phyloP scores from a whole-genome alignment of 2,329 filamentous ascomycete genomes.

The Sarocladium oryzae region DNA sequence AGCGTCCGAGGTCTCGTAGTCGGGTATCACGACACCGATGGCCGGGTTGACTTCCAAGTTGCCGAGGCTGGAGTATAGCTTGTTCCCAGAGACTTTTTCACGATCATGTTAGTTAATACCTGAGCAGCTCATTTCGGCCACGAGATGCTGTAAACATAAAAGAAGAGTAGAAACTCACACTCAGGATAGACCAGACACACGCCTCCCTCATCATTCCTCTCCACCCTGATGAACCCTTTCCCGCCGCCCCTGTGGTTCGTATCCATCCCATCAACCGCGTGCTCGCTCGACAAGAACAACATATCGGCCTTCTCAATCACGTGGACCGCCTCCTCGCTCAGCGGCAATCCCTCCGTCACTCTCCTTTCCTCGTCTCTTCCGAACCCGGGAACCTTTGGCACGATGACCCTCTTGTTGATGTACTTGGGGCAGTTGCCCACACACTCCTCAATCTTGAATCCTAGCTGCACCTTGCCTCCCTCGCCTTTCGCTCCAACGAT shows the following conservation, averaged over 20 bases:
- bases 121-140: no score
- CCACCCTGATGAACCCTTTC: constrained; percentile 5
- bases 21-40: constrained; percentile 65
- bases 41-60: constrained; percentile 63
- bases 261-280: constrained; percentile 63
- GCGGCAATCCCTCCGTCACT: constrained; percentile 29
- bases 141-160: no score
- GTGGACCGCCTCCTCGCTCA: constrained; percentile 48
- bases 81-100: constrained; percentile 61
- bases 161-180: constrained; percentile 45
- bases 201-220: constrained; percentile 25
- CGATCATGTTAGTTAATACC: constrained; percentile 12
- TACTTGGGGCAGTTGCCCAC: constrained; percentile 87
- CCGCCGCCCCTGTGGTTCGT: constrained; percentile 72
- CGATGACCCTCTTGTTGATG: constrained; percentile 65
- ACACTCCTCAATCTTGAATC: constrained; percentile 63
- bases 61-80: constrained; percentile 76
- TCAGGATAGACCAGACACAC: constrained; percentile 68
- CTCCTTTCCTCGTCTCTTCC: constrained; percentile 41
- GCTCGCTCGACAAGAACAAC: constrained; percentile 69
- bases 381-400: constrained; percentile 29
- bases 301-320: constrained; percentile 62
- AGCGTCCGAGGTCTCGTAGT: constrained; percentile 66
- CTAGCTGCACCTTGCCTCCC: constrained; percentile 42
- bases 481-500: constrained; percentile 47